A percentile compares a stretch with the other conserved stretches of the same genome.
Conservation (phyloP, 164 flowering plant species). For the Liriodendron chinense region DNA sequence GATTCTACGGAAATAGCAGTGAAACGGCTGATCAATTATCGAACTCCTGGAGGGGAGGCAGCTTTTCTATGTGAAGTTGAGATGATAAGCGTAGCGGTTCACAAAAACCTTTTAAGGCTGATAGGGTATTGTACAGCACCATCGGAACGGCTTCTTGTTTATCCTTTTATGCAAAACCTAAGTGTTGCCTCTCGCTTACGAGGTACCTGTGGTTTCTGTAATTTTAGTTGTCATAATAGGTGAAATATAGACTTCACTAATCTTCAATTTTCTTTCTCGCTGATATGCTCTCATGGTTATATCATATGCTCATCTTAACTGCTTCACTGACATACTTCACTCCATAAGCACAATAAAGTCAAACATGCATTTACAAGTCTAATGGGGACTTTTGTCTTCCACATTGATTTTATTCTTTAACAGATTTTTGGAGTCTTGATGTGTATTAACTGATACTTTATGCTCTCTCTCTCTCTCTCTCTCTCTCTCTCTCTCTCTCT, state of each 20-base stretch:
- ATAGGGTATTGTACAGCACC: slow-evolving; percentile 94
- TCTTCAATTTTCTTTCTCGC: no score
- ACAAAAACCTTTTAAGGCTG: slow-evolving; percentile 70
- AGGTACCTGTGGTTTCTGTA: slow-evolving; percentile 41
- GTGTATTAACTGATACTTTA: no score
- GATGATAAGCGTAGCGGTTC: slow-evolving; percentile 97
- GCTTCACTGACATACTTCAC: no score
- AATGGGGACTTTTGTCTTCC: neutral
- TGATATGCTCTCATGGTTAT: no score
- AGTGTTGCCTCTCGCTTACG: slow-evolving; percentile 85
- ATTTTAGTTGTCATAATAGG: no score
- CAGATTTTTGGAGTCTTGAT: neutral
- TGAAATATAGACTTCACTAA: no score
- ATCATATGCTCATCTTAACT: neutral
- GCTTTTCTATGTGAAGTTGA: slow-evolving; percentile 96
- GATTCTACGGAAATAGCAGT: slow-evolving; percentile 88
- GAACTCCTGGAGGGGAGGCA: slow-evolving; percentile 92
- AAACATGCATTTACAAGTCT: neutral
- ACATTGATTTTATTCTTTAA: neutral
- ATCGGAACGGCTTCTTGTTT: slow-evolving; percentile 86
- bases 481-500: no score
- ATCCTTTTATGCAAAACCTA: slow-evolving; percentile 91
- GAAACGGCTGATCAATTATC: slow-evolving; percentile 80
- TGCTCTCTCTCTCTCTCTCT: no score
- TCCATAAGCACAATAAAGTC: neutral